A percentile compares a stretch with the other conserved stretches of the same genome.
Evolutionary conservation across 495 filamentous ascomycete genomes (phyloP).

Genomic region (Chaetomium fimeti): DNA sequence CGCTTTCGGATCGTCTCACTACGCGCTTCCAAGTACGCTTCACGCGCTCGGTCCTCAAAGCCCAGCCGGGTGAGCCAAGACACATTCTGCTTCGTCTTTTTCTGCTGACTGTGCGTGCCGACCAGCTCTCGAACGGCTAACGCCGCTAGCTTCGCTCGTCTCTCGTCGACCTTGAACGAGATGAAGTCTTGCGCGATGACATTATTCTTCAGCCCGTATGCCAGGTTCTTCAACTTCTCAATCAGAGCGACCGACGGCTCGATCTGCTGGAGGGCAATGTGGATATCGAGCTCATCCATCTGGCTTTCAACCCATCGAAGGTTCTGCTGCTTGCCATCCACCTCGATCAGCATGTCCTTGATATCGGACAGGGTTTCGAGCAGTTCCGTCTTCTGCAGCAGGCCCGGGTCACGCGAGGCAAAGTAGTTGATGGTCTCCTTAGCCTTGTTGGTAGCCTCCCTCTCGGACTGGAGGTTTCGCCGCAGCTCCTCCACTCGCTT

Average conservation of each 20-base stretch:
- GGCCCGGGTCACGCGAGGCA: conserved; percentile 64
- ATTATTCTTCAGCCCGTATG: conserved; percentile 78
- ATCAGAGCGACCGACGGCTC: conserved; percentile 78
- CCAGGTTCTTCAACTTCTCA: conserved; percentile 76
- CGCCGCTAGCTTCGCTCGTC: conserved; percentile 73
- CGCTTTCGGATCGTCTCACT: conserved; percentile 72
- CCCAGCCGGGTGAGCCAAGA: conserved; percentile 80
- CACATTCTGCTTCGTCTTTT: conserved; percentile 69
- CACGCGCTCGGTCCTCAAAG: conserved; percentile 83
- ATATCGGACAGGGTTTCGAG: conserved; percentile 66
- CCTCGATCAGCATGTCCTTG: conserved; percentile 83
- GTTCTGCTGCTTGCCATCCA: conserved; percentile 94
- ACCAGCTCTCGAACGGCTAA: conserved; percentile 71
- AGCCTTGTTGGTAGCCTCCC: conserved; percentile 71
- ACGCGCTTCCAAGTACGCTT: conserved; percentile 79
- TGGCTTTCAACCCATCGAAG: conserved; percentile 92
- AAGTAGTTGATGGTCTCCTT: conserved; percentile 82
- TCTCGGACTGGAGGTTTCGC: conserved; percentile 75
- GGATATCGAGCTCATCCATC: conserved; percentile 93
- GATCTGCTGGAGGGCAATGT: conserved; percentile 87
- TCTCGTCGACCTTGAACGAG: conserved; percentile 80
- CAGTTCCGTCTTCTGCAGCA: conserved; percentile 69
- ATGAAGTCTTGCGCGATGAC: conserved; percentile 83
- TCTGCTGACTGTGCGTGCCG: conserved; percentile 66
- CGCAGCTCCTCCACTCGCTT: conserved; percentile 90